These are phyloP conservation scores for Wickerhamomyces kurtzmanii DNA, from an alignment of 805 yeast genomes.

Conservation along the genomic window DNA sequence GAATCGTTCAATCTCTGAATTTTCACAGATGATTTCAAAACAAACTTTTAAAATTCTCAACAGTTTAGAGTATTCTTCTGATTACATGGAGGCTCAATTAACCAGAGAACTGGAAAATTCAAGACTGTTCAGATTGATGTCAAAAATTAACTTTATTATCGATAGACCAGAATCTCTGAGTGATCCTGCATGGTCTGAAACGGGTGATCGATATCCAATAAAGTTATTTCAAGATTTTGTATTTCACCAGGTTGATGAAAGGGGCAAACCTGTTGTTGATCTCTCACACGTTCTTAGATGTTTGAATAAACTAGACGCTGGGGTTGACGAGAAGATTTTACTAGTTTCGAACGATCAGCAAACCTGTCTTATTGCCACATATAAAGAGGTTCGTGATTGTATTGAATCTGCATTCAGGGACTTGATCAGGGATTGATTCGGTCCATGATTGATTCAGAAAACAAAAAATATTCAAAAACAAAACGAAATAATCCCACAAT, in stretches of 20 bases:
- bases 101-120: slow-evolving; percentile 80
- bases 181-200: slow-evolving; percentile 57
- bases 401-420: slow-evolving; percentile 61
- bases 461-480: too few species aligned
- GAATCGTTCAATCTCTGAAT: slow-evolving; percentile 18
- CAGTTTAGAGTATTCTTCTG: slow-evolving; percentile 40
- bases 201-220: slow-evolving; percentile 66
- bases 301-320: slow-evolving; percentile 87
- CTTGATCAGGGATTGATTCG: slow-evolving; percentile 13
- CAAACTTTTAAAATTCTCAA: slow-evolving; percentile 37
- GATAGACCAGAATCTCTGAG: slow-evolving; percentile 61
- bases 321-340: slow-evolving; percentile 73
- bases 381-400: slow-evolving; percentile 68
- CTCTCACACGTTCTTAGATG: slow-evolving; percentile 70
- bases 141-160: slow-evolving; percentile 71
- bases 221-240: slow-evolving; percentile 74
- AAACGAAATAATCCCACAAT: too few species aligned
- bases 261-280: slow-evolving; percentile 72
- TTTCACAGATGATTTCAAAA: slow-evolving; percentile 30
- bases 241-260: slow-evolving; percentile 75
- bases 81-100: slow-evolving; percentile 51
- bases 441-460: too few species aligned
- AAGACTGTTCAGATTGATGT: slow-evolving; percentile 69
- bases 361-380: slow-evolving; percentile 76
- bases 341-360: slow-evolving; percentile 79